Evolutionary conservation across 164 flowering plant genomes (phyloP), one percentile per base, ranked within the genome.

Genomic region (Vitis labrusca): DNA sequence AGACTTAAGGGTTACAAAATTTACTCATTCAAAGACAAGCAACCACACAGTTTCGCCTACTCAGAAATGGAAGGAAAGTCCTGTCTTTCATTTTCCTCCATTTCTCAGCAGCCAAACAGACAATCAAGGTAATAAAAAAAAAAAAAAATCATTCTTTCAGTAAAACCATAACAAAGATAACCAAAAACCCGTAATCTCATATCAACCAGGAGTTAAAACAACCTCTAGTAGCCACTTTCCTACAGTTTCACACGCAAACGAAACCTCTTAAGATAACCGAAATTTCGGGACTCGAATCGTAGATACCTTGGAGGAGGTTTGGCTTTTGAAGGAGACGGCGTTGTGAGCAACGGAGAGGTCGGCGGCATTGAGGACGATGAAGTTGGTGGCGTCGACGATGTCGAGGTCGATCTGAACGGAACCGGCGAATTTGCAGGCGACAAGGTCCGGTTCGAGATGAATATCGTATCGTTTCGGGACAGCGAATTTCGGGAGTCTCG

Each of bases 311-410:
- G 27, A 23, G 27, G 27, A 23, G 27, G 27, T 14, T 7, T 13
- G 30, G 57, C 14, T 10, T 2, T 71, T 13, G 77, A 80, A 79
- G 32, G 73, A 69, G n/a, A 82, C 79, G 14, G 60, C 27, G 17
- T 13, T 8, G 72, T 37, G 44, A 37, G 27, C 44, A 37, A 84
- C 37, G 44, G 79, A 53, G 64, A 84, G 87, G 0, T 84, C 87
- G 55, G 85, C 84, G 57, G 85, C 85, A 74, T 82, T 84, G 72
- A 84, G 79, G 63, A 84, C 87, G 70, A 84, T 50, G 71, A 78
- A 84, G 14, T 44, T 14, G 14, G 87, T 82, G n/a, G 66, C 78
- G 23, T 59, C 49, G 59, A 84, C 69, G 71, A 84, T 56, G 48
- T 82, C 82, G 64, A 84, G 49, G 65, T 80, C 84, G 72, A 82